These are phyloP conservation scores for Tympanopsis confertula DNA, from an alignment of 2,329 filamentous ascomycete species.

Conservation along the genomic window DNA sequence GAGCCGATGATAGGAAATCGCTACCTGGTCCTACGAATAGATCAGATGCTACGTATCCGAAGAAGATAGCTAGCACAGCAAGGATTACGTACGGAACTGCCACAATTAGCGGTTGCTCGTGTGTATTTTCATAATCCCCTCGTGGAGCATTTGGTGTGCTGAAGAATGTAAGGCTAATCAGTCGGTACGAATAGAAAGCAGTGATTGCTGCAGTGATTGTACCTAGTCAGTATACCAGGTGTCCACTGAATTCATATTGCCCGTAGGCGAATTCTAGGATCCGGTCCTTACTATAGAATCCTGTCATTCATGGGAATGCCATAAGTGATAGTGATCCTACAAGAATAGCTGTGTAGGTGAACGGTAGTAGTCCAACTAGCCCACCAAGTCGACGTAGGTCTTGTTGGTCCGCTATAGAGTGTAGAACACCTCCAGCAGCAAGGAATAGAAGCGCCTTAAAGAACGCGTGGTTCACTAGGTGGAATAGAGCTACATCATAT, in stretches of 20 bases:
- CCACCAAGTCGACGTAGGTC: slow-evolving; percentile 1
- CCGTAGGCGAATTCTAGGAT: slow-evolving; percentile 7
- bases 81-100: slow-evolving; percentile 13
- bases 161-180: slow-evolving; percentile 13
- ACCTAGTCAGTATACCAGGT: slow-evolving; percentile 11
- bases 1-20: slow-evolving; percentile 12
- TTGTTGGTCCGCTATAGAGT: slow-evolving; percentile 3
- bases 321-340: slow-evolving; percentile 2
- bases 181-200: slow-evolving; percentile 11
- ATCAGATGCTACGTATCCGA: slow-evolving; percentile 15
- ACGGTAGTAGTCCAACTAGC: slow-evolving; percentile 4
- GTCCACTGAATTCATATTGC: slow-evolving; percentile 7
- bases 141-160: slow-evolving; percentile 10
- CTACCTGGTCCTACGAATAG: slow-evolving; percentile 14
- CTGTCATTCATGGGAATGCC: slow-evolving; percentile 4
- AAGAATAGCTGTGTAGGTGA: slow-evolving; percentile 5
- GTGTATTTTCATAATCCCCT: slow-evolving; percentile 11
- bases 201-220: slow-evolving; percentile 11
- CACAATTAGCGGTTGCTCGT: slow-evolving; percentile 13
- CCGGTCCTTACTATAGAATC: slow-evolving; percentile 8
- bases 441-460: slow-evolving; percentile 1
- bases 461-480: slow-evolving; percentile 5
- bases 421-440: neutral
- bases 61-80: slow-evolving; percentile 14
- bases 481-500: slow-evolving; percentile 3